Evolutionary conservation across 2,329 filamentous ascomycete species (phyloP).

Genomic region (Aspergillus oerlinghausenensis): DNA sequence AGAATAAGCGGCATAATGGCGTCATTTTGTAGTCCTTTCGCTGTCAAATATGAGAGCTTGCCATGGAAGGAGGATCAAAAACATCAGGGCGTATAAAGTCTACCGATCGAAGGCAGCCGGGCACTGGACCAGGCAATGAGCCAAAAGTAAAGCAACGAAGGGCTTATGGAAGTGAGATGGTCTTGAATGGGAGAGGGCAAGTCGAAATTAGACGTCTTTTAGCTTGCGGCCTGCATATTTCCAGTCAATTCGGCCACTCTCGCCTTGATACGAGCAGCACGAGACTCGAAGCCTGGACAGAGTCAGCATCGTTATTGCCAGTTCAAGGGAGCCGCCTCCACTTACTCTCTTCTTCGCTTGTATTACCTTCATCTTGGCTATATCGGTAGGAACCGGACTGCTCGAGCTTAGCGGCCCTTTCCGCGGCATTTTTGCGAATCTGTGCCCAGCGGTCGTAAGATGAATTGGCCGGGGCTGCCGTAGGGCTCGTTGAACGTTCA

Average conservation of each 20-base stretch:
- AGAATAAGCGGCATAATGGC: conserved; percentile 11
- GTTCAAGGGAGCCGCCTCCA: conserved; percentile 22
- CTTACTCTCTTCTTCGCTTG: conserved; percentile 93
- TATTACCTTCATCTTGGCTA: conserved; percentile 72
- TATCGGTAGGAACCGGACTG: conserved; percentile 58
- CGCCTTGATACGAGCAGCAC: conserved; percentile 95
- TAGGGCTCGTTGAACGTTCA: not conserved
- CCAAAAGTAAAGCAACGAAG: conserved; percentile 3
- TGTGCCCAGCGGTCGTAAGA: conserved; percentile 87
- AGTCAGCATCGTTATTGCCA: conserved; percentile 20
- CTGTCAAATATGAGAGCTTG: not conserved
- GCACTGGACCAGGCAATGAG: not conserved
- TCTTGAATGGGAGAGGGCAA: conserved; percentile 1
- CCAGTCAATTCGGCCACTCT: conserved; percentile 90
- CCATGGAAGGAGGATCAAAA: not conserved
- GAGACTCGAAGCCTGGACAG: conserved; percentile 77
- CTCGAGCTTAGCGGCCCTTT: conserved; percentile 64
- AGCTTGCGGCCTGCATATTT: conserved; percentile 60
- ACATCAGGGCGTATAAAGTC: not conserved
- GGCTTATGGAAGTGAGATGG: conserved; percentile 5
- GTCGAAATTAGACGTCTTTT: conserved; percentile 6
- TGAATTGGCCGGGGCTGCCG: conserved; percentile 6
- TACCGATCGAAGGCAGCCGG: not conserved
- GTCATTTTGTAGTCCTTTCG: conserved; percentile 10
- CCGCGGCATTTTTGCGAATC: conserved; percentile 89